Evolutionary conservation across 306 rosid genomes (phyloP).

Genomic region (Rosa rugosa): DNA sequence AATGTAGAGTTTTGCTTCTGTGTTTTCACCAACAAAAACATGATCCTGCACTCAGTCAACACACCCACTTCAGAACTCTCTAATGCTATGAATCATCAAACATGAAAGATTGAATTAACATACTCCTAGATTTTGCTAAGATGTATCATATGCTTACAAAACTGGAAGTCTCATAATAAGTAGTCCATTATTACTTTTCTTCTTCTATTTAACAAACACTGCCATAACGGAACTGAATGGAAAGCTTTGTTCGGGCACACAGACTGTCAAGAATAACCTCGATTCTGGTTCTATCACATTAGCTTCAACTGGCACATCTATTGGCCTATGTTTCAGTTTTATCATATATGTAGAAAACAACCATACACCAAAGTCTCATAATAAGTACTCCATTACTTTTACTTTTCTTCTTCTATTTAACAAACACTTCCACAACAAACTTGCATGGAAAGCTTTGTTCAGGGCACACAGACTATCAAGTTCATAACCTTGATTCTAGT

Average conservation of each 20-base stretch:
- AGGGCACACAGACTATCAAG: background rate
- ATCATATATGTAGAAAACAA: background rate
- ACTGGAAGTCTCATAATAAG: background rate
- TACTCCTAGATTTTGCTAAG: background rate
- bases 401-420: background rate
- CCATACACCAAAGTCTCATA: background rate
- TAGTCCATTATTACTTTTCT: background rate
- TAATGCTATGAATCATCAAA: background rate
- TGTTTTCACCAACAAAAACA: conserved; percentile 56
- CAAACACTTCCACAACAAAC: background rate
- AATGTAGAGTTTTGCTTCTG: conserved; percentile 71
- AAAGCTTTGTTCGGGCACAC: background rate
- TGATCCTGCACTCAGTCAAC: conserved; percentile 54
- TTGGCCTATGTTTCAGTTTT: background rate
- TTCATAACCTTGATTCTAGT: background rate
- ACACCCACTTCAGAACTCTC: background rate
- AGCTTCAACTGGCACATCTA: background rate
- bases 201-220: background rate
- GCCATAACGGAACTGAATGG: background rate
- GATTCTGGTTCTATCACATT: background rate
- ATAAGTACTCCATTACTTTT: background rate
- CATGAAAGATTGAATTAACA: background rate
- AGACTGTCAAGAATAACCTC: background rate
- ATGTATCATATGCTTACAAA: background rate
- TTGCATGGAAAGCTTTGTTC: background rate